phyloP scores from a whole-genome alignment of 306 rosid species.

The Coriaria nepalensis region DNA sequence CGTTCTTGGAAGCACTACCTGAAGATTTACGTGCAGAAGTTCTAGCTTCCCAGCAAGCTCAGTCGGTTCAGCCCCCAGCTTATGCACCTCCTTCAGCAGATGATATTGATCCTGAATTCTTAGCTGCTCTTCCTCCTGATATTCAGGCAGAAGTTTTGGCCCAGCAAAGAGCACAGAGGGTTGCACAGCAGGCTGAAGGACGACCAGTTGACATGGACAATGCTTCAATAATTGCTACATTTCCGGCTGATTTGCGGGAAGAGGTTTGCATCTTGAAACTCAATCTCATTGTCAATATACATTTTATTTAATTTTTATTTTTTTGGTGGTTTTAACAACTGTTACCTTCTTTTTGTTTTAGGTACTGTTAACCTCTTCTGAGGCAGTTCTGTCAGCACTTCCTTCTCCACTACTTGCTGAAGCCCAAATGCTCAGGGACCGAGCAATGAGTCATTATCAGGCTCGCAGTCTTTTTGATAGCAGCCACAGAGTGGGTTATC shows the following conservation, averaged over 20 bases:
- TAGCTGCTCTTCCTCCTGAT: constrained; percentile 99
- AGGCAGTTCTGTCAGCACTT: constrained; percentile 87
- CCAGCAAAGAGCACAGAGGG: constrained; percentile 94
- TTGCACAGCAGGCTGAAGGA: constrained; percentile 90
- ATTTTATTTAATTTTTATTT: constrained; percentile 10
- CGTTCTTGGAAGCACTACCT: constrained; percentile 96
- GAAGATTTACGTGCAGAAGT: constrained; percentile 92
- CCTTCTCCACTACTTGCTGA: constrained; percentile 92
- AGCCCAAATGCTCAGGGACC: constrained; percentile 92
- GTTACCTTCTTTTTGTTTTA: constrained; percentile 21
- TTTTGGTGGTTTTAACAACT: constrained; percentile 10
- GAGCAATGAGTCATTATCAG: constrained; percentile 97
- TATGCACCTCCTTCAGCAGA: constrained; percentile 81
- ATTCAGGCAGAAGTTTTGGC: constrained; percentile 96
- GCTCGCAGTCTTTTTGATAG: constrained; percentile 80
- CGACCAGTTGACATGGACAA: constrained; percentile 98
- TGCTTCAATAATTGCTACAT: constrained; percentile 93
- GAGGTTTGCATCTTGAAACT: constrained; percentile 49
- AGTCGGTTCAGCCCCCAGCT: constrained; percentile 72
- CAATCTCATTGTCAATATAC: constrained; percentile 13
- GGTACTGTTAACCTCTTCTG: constrained; percentile 97
- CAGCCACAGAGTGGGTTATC: constrained; percentile 61
- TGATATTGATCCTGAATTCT: constrained; percentile 95
- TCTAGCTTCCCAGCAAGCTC: constrained; percentile 97
- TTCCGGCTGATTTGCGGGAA: constrained; percentile 98